Evolutionary conservation across 495 filamentous ascomycete species (phyloP).

Genomic region (Tuber magnatum): DNA sequence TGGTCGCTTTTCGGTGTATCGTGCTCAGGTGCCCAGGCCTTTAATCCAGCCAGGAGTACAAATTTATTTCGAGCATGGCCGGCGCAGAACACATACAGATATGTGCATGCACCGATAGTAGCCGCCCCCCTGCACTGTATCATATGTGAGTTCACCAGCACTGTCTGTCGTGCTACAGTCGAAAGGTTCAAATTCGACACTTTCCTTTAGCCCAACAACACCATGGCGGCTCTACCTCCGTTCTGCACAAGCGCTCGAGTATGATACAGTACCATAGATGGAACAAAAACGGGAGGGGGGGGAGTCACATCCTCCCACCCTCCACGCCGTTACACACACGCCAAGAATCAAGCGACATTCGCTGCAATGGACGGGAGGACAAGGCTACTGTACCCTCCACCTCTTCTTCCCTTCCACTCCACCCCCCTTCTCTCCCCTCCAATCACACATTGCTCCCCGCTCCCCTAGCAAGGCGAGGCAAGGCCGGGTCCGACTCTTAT

Average conservation of each 20-base stretch:
- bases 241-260: neutral
- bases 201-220: neutral
- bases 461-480: neutral
- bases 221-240: neutral
- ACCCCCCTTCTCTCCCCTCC: neutral
- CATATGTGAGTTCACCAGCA: neutral
- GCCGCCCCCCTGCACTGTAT: neutral
- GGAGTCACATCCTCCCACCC: neutral
- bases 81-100: too few relatives aligned
- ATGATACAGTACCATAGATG: too few relatives aligned
- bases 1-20: neutral
- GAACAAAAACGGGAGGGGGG: neutral
- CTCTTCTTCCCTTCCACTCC: neutral
- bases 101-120: neutral
- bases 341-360: neutral
- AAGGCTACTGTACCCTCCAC: neutral
- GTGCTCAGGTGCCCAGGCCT: neutral
- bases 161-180: neutral
- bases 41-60: neutral
- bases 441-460: neutral
- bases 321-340: neutral
- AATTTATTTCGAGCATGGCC: neutral
- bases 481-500: neutral
- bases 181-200: neutral
- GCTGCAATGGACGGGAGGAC: neutral